Base-by-base conservation (phyloP, 768 basidiomycete genomes). In the Boletus rubescentipes region DNA sequence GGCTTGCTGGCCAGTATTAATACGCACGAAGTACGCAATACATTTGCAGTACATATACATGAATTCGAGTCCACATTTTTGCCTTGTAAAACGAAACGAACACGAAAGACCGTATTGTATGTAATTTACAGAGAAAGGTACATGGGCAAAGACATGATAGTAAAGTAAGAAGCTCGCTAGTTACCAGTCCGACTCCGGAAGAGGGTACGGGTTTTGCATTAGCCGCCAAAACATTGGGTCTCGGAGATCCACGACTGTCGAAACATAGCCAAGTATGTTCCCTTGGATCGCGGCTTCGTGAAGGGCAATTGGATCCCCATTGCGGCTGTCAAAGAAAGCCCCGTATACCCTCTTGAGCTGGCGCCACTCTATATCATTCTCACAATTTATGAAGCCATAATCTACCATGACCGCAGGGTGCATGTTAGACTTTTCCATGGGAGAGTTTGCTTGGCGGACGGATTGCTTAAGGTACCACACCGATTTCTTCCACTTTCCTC, bases 341-440 rank as follows among this genome's bases (percentile, higher is more conserved):
- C 16, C 29, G 42, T 51, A 51, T 4, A 37, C 42, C 41, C 34
- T 31, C 34, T 29, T 35, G 9, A 51, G 34, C 41, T 51, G 41
- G n/a, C 32, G 50, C 51, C 30, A 32, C 21, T 45, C 51, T 1
- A 30, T 39, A 16, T 21, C 46, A 10, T 42, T 42, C 31, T 9
- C 42, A 21, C 53, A 53, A 18, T 53, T 42, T 7, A 30, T 36
- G 53, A 53, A 48, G 6, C 53, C 53, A 6, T 48, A 48, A 30
- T 53, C 53, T 39, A 36, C 53, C n/a, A 18, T 8, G 16, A 46
- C 46, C 12, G 49, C 23, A 18, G 34, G 41, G n/a, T 2, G 1
- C 36, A 29, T 32, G 8, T 21, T 2, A 30, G 30, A 12, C 30
- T 30, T 29, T 18, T 18, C 43, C 11, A 30, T 44, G 16, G 29